A percentile compares a stretch with the other conserved stretches of the same genome.
phyloP scores from a whole-genome alignment of 768 basidiomycete genomes.

The Boletus barrowsii region DNA sequence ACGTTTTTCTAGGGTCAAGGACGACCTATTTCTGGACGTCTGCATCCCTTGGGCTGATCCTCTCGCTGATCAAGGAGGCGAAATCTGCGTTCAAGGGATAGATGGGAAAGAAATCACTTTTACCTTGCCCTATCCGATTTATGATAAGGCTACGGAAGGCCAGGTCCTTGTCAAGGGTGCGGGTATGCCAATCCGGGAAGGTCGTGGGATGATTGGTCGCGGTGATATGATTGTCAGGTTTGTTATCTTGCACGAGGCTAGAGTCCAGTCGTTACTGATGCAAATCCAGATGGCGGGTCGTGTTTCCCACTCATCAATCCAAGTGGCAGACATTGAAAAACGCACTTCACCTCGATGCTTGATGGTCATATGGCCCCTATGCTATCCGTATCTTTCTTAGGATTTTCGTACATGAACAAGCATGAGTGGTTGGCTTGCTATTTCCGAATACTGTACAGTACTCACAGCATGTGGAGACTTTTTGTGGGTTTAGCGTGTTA shows the following conservation, averaged over 20 bases:
- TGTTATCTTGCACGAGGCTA: conserved; percentile 8
- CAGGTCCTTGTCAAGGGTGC: conserved; percentile 51
- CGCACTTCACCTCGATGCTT: conserved; percentile 25
- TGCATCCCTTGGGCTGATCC: conserved; percentile 55
- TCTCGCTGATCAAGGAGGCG: conserved; percentile 44
- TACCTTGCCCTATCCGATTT: conserved; percentile 50
- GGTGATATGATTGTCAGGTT: conserved; percentile 66
- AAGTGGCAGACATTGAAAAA: conserved; percentile 33
- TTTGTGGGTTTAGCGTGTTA: neutral
- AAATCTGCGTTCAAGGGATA: conserved; percentile 52
- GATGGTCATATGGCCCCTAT: conserved; percentile 19
- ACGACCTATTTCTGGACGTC: conserved; percentile 55
- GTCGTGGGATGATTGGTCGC: conserved; percentile 49
- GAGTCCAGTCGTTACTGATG: neutral
- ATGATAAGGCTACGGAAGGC: conserved; percentile 48
- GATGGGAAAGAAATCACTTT: conserved; percentile 54
- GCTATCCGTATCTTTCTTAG: conserved; percentile 16
- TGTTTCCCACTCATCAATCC: conserved; percentile 30
- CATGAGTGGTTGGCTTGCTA: conserved; percentile 8
- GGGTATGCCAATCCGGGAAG: conserved; percentile 67
- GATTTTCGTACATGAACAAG: conserved; percentile 19
- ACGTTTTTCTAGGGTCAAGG: conserved; percentile 52
- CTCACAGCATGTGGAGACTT: conserved; percentile 13
- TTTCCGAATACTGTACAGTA: conserved; percentile 29
- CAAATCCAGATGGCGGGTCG: conserved; percentile 29